A percentile compares a stretch with the other conserved stretches of the same genome.
Conservation (phyloP, 345 rosid genomes). For the Citrus trifoliata region DNA sequence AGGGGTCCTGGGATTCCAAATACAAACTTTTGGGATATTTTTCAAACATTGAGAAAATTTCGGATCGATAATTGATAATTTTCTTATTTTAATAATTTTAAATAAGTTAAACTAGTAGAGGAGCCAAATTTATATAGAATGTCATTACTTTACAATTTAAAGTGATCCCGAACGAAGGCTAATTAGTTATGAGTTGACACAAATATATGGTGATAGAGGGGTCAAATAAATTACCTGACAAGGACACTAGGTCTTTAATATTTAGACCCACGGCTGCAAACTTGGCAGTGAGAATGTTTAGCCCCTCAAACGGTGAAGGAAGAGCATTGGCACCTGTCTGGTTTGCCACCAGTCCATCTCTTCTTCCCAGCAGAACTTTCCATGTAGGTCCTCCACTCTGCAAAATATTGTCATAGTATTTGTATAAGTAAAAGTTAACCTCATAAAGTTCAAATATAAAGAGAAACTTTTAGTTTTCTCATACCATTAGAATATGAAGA, state of each 20-base stretch:
- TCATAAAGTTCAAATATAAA: too few species aligned
- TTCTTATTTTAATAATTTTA: too few species aligned
- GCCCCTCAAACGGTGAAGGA: slow-evolving; percentile 59
- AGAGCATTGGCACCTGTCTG: slow-evolving; percentile 50
- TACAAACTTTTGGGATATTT: too few species aligned
- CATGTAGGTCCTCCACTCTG: slow-evolving; percentile 84
- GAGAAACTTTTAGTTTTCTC: too few species aligned
- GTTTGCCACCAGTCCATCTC: slow-evolving; percentile 67
- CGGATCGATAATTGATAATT: too few species aligned
- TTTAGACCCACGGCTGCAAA: slow-evolving; percentile 53
- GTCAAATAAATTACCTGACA: slow-evolving; percentile 46
- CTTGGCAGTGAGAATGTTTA: slow-evolving; percentile 44
- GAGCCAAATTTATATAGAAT: neutral
- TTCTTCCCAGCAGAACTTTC: slow-evolving; percentile 71
- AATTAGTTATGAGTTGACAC: neutral
- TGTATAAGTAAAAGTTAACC: neutral
- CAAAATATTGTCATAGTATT: neutral
- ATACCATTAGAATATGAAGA: too few species aligned
- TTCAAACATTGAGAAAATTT: too few species aligned
- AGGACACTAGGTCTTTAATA: slow-evolving; percentile 55
- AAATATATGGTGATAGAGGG: neutral
- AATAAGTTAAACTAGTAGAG: too few species aligned
- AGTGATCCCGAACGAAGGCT: neutral
- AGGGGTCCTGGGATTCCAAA: too few species aligned
- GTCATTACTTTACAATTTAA: neutral